Percentiles rank a stretch among this genome's conserved stretches.
phyloP scores from a whole-genome alignment of 169 alveolate species.

The Perkinsus olseni region DNA sequence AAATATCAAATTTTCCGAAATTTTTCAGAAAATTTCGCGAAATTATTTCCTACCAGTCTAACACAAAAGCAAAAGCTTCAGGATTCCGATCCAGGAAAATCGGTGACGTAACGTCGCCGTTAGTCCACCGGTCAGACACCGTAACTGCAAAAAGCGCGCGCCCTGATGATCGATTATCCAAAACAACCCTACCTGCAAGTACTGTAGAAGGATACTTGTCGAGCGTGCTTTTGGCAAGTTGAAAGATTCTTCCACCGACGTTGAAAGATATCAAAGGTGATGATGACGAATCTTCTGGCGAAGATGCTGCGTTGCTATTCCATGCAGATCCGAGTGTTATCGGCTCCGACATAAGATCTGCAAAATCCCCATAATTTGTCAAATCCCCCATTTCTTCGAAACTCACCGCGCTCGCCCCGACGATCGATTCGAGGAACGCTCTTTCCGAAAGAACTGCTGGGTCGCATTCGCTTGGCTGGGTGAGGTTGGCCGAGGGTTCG shows the following conservation, averaged over 20 bases:
- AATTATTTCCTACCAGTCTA: neutral
- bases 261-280: neutral
- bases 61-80: neutral
- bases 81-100: neutral
- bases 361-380: neutral
- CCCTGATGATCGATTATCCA: neutral
- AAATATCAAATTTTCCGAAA: neutral
- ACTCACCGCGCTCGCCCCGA: neutral
- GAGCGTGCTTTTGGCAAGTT: neutral
- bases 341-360: neutral
- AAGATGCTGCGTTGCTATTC: no score
- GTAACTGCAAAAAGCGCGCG: neutral
- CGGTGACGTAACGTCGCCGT: neutral
- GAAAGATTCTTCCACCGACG: neutral
- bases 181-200: neutral
- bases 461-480: neutral
- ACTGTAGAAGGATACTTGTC: neutral
- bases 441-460: neutral
- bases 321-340: no score
- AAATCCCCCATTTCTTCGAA: neutral
- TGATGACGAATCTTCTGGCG: neutral
- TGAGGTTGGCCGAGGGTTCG: neutral
- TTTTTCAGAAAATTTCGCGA: neutral
- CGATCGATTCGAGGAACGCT: neutral
- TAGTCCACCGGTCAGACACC: neutral